phyloP scores from a whole-genome alignment of 2,329 filamentous ascomycete species.

The Colletotrichum lentis region DNA sequence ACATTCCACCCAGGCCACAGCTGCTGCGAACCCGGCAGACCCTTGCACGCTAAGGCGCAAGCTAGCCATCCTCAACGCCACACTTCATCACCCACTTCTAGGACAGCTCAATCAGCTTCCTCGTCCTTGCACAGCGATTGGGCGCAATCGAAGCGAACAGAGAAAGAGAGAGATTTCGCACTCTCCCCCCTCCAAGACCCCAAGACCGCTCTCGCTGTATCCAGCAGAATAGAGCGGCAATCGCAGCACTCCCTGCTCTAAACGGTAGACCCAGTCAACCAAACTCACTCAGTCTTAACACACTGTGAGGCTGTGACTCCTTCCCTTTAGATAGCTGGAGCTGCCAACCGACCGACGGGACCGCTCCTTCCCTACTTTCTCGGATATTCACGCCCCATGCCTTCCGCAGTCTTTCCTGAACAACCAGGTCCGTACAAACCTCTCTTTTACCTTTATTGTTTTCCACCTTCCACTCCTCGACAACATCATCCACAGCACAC shows the following conservation, averaged over 20 bases:
- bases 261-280: conserved; percentile 27
- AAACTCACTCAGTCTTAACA: conserved; percentile 10
- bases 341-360: conserved; percentile 13
- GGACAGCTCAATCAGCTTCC: conserved; percentile 35
- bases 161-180: conserved; percentile 14
- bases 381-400: conserved; percentile 32
- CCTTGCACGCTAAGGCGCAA: conserved; percentile 33
- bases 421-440: conserved; percentile 32
- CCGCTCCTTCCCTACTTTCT: conserved; percentile 8
- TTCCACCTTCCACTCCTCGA: background rate
- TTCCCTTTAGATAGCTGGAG: conserved; percentile 24
- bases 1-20: conserved; percentile 22
- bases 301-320: conserved; percentile 21
- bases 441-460: conserved; percentile 1
- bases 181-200: background rate
- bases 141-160: conserved; percentile 28
- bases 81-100: conserved; percentile 34
- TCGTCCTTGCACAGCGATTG: conserved; percentile 32
- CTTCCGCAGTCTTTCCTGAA: conserved; percentile 35
- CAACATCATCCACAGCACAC: background rate
- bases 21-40: conserved; percentile 27
- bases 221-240: conserved; percentile 28
- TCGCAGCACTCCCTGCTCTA: conserved; percentile 9
- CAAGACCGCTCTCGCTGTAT: background rate
- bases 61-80: conserved; percentile 33